These are phyloP conservation scores for Microcos paniculata DNA, from an alignment of 345 rosid genomes.

Conservation along the genomic window DNA sequence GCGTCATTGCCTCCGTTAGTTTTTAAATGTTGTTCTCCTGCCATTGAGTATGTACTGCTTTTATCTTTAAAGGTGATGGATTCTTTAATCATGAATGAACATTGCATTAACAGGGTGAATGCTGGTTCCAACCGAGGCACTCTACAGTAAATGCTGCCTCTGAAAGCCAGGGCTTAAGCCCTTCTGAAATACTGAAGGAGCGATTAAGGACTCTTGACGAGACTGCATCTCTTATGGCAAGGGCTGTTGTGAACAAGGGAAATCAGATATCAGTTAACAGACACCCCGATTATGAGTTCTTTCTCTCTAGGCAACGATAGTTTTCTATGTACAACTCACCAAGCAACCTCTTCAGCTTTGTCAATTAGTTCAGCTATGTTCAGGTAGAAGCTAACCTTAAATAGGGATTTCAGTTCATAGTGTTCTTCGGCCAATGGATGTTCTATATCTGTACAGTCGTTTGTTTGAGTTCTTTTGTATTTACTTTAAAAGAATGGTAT, in stretches of 20 bases:
- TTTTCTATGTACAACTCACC: background rate
- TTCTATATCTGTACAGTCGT: background rate
- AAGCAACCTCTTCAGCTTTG: background rate
- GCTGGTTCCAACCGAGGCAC: conserved; percentile 51
- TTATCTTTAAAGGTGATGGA: background rate
- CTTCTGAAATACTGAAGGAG: conserved; percentile 41
- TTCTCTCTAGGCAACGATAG: conserved; percentile 36
- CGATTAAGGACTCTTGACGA: conserved; percentile 47
- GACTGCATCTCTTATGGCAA: conserved; percentile 52
- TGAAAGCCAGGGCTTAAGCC: conserved; percentile 23
- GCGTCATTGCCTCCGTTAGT: background rate
- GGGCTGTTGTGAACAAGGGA: conserved; percentile 46
- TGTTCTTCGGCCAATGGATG: conserved; percentile 4
- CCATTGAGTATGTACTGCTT: background rate
- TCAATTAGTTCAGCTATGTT: background rate
- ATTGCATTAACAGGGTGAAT: conserved; percentile 41
- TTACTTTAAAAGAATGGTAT: background rate
- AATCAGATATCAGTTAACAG: conserved; percentile 30
- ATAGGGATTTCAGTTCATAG: background rate
- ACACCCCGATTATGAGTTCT: conserved; percentile 59
- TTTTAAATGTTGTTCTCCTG: background rate
- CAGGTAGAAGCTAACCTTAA: conserved; percentile 13
- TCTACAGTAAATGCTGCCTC: conserved; percentile 15
- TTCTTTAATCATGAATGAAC: background rate
- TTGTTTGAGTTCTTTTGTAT: background rate